Base-by-base conservation (phyloP, 352 stramenopile species). In the Globisporangium heterothallicum region DNA sequence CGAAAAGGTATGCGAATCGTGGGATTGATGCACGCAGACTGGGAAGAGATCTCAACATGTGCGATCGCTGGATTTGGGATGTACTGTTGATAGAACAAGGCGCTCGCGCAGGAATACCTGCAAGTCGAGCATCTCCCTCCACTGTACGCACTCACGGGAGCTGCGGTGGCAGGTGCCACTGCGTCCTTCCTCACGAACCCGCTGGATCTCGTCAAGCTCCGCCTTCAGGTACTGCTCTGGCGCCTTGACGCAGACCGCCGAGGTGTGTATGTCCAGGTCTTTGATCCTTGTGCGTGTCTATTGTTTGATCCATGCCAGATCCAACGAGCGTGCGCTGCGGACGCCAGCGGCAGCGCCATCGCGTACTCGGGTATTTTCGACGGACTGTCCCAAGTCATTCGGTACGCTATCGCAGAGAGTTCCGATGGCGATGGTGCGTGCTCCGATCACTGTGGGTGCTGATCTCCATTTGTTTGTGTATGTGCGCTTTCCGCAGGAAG, bases 141-240 rank as follows among this genome's bases (percentile, higher is more conserved):
- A 14, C 62, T 74, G 22, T 87, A 84, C 56, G 84, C 81, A 18
- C 68, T 92, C 13, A 45, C 61, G 14, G 82, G 78, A 47, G 79
- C 92, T n/a, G 79, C 94, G 2, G 52, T 72, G 27, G 94, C 97
- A 9, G 93, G 96, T 14, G 91, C 87, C 0, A 62, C 86, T 1
- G 95, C 97, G 2, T 98, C 94, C 2, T 97, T 97, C 61, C 57
- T 98, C n/a, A 99, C 97, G 6, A 98, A 96, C 52, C 97, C 97
- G 12, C 66, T 99, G 18, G 96, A 99, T 58, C 83, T 99, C 49
- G 92, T 96, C 34, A 98, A 99, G 59, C 74, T 99, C 5, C 79
- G 96, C 14, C 74, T 98, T 9, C 96, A 99, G 84, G 91, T 98
- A 63, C 14, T 13, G 21, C 16, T 9, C 1, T 3, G 9, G 9